A percentile compares a stretch with the other conserved stretches of the same genome.
Evolutionary conservation across 352 stramenopile genomes (phyloP).

Genomic region (Pythium sp.): DNA sequence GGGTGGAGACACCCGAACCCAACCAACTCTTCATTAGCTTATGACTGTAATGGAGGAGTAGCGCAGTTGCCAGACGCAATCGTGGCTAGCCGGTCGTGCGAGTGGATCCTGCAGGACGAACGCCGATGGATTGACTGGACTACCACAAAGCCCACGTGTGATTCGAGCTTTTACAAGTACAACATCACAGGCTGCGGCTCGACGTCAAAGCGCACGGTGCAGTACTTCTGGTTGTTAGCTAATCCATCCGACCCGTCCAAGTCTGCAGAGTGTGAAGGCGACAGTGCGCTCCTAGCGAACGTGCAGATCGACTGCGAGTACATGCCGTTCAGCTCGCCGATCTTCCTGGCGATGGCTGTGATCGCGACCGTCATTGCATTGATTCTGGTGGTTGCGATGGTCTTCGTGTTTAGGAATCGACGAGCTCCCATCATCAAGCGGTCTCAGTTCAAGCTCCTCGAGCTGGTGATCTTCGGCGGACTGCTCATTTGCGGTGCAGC

Average conservation of each 20-base stretch:
- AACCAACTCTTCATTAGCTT: slow-evolving; percentile 20
- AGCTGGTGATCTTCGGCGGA: slow-evolving; percentile 23
- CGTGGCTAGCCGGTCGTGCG: slow-evolving; percentile 26
- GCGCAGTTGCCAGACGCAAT: slow-evolving; percentile 17
- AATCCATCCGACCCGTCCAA: slow-evolving; percentile 10
- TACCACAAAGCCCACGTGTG: slow-evolving; percentile 17
- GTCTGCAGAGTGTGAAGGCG: slow-evolving; percentile 34
- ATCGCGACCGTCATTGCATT: slow-evolving; percentile 13
- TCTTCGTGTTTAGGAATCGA: slow-evolving; percentile 28
- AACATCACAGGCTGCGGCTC: slow-evolving; percentile 19
- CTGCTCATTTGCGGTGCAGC: slow-evolving; percentile 23
- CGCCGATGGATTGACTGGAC: slow-evolving; percentile 26
- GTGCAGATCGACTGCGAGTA: slow-evolving; percentile 32
- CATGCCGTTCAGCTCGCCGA: slow-evolving; percentile 24
- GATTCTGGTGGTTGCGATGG: slow-evolving; percentile 9
- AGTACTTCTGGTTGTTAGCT: slow-evolving; percentile 33
- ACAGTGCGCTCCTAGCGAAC: slow-evolving; percentile 14
- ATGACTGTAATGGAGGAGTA: slow-evolving; percentile 28
- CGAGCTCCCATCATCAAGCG: slow-evolving; percentile 29
- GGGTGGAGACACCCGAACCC: slow-evolving; percentile 6
- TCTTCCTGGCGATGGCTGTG: slow-evolving; percentile 14
- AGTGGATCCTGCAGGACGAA: slow-evolving; percentile 20
- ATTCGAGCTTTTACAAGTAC: slow-evolving; percentile 29
- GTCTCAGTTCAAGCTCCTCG: slow-evolving; percentile 28
- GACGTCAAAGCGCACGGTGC: slow-evolving; percentile 13